These are phyloP conservation scores for Eimeria brunetti DNA, from an alignment of 169 alveolate species.

Conservation along the genomic window DNA sequence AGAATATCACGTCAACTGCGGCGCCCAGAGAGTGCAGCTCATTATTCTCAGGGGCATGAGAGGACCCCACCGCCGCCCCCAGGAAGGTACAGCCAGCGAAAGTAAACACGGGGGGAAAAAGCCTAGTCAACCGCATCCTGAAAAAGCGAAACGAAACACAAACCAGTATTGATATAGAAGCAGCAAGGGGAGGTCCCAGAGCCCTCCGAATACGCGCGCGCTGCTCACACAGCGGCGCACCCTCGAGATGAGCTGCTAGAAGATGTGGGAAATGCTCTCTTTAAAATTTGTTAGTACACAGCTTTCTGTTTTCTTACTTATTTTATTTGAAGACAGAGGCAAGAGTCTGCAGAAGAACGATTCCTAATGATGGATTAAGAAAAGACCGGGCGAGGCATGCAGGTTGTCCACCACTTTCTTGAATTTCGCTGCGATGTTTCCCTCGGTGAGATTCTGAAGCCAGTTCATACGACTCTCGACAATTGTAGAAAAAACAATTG, in stretches of 20 bases:
- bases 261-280: not conserved
- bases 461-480: not conserved
- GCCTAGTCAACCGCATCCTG: not conserved
- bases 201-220: not conserved
- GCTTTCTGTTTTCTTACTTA: not conserved
- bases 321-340: not conserved
- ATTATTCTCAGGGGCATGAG: not conserved
- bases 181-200: not conserved
- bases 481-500: not conserved
- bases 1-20: constrained; percentile 20
- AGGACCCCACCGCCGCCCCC: not conserved
- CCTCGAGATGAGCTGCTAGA: too few species aligned
- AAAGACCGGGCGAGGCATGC: not conserved
- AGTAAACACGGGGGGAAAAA: not conserved
- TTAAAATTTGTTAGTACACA: not conserved
- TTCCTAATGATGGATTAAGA: not conserved
- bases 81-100: not conserved
- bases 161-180: not conserved
- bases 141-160: not conserved
- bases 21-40: not conserved
- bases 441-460: not conserved
- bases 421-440: not conserved
- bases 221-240: not conserved
- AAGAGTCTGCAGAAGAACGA: not conserved
- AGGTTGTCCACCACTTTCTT: not conserved